Percentiles rank a stretch among this genome's conserved stretches.
Evolutionary conservation across 202 grass and related monocot genomes (phyloP).

Genomic region (Dendrocalamus latiflorus): DNA sequence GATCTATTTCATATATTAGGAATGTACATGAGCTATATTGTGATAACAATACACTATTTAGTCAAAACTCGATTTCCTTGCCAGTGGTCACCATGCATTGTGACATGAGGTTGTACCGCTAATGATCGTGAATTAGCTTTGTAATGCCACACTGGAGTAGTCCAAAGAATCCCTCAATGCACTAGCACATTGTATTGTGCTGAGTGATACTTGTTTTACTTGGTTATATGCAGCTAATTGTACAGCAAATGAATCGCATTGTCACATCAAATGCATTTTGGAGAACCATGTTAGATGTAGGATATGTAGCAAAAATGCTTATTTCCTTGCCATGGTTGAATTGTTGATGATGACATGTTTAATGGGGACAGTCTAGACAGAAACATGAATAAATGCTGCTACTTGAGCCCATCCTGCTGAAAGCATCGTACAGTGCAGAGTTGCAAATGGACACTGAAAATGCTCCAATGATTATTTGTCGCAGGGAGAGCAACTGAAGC

Average conservation of each 20-base stretch:
- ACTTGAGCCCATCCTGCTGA: not conserved
- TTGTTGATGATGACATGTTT: not conserved
- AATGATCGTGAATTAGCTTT: not conserved
- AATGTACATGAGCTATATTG: not conserved
- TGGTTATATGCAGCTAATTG: not conserved
- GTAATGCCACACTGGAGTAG: not conserved
- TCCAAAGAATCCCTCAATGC: not conserved
- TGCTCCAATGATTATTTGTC: constrained; percentile 3
- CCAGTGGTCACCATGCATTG: not conserved
- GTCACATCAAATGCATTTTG: not conserved
- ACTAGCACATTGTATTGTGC: not conserved
- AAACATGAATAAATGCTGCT: not conserved
- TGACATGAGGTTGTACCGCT: not conserved
- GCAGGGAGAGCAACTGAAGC: constrained; percentile 78
- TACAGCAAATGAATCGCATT: not conserved
- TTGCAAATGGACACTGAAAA: not conserved
- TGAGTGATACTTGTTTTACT: not conserved
- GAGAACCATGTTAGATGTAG: not conserved
- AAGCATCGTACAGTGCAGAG: not conserved
- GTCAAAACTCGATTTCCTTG: not conserved
- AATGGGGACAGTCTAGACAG: not conserved
- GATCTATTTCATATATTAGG: not conserved
- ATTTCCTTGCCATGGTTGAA: not conserved
- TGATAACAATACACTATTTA: not conserved
- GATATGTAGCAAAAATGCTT: not conserved